Evolutionary conservation across 2,329 filamentous ascomycete genomes (phyloP), one percentile per base, ranked within the genome.

Genomic region (Oidium heveae): DNA sequence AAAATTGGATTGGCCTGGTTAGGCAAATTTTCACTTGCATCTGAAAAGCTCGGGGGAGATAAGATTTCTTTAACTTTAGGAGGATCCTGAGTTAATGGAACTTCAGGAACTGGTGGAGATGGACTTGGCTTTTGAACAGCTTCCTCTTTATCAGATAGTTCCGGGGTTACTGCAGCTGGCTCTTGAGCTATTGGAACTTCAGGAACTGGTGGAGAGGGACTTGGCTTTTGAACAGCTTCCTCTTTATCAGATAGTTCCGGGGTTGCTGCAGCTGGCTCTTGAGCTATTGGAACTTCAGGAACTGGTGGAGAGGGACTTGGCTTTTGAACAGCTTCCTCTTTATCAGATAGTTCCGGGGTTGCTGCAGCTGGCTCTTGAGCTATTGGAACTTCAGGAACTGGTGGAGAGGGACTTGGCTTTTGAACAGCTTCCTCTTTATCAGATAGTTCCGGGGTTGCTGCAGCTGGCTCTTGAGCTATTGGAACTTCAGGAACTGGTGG

Each of bases 1-100:
- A 53, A 47, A n/a, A 55, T 55, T 16, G 55, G 55, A 47, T 54
- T 34, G 49, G 54, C 37, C n/a, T 52, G 32, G 4, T 20, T 36
- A 24, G 54, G 33, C 22, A 43, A 28, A 43, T 32, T 28, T 52
- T 24, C 47, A 15, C 16, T 36, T 24, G 55, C 43, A 7, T 18
- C 6, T 10, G 41, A 50, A 41, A 55, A 46, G 1, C 56, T 47
- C 34, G 55, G 53, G 34, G 56, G 37, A 16, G 55, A 34, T 15
- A 55, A 32, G 54, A 53, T 10, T 52, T 51, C 28, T 39, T 10
- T 24, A n/a, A 7, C 9, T 46, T 46, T 16, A 46, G 43, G 15
- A n/a, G 22, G 10, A 46, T 12, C n/a, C 8, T 51, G 33, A 32
- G 54, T 46, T n/a, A 55, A 54, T 16, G 55, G 55, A 52, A 55